Evolutionary conservation across 2,329 filamentous ascomycete genomes (phyloP).

Genomic region (Aureobasidium mangrovei): DNA sequence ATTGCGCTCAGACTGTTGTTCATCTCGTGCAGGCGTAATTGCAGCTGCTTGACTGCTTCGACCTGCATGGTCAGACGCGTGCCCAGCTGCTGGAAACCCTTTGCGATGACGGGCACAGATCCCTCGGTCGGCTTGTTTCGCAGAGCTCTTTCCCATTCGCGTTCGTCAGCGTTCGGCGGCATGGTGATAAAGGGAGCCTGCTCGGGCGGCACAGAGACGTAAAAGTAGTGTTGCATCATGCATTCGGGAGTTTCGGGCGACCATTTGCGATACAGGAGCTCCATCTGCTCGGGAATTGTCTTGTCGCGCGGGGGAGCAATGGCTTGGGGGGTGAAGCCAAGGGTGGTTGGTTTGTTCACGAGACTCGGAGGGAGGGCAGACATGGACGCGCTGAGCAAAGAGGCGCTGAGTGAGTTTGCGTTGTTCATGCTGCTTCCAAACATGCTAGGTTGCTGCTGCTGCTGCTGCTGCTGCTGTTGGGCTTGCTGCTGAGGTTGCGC

Average conservation of each 20-base stretch:
- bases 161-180: constrained; percentile 59
- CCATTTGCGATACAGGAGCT: constrained; percentile 64
- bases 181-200: constrained; percentile 70
- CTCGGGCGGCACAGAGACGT: constrained; percentile 71
- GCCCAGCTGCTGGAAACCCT: constrained; percentile 63
- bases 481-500: constrained; percentile 22
- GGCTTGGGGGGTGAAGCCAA: constrained; percentile 10
- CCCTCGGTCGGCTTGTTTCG: constrained; percentile 68
- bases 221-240: constrained; percentile 75
- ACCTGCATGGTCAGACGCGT: constrained; percentile 66
- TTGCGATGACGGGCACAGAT: constrained; percentile 67
- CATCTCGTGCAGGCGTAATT: constrained; percentile 67
- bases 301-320: constrained; percentile 46
- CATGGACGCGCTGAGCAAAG: constrained; percentile 14
- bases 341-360: constrained; percentile 16
- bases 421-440: constrained; percentile 21
- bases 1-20: constrained; percentile 65
- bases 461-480: constrained; percentile 24
- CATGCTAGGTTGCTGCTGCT: constrained; percentile 20
- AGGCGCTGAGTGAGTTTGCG: constrained; percentile 18
- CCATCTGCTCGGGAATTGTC: constrained; percentile 65
- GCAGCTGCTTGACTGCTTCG: constrained; percentile 59
- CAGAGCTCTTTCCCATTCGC: constrained; percentile 77
- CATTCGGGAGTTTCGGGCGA: constrained; percentile 58
- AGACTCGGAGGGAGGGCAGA: constrained; percentile 16